Conservation (phyloP, 495 filamentous ascomycete species). For the Thozetella sp. region DNA sequence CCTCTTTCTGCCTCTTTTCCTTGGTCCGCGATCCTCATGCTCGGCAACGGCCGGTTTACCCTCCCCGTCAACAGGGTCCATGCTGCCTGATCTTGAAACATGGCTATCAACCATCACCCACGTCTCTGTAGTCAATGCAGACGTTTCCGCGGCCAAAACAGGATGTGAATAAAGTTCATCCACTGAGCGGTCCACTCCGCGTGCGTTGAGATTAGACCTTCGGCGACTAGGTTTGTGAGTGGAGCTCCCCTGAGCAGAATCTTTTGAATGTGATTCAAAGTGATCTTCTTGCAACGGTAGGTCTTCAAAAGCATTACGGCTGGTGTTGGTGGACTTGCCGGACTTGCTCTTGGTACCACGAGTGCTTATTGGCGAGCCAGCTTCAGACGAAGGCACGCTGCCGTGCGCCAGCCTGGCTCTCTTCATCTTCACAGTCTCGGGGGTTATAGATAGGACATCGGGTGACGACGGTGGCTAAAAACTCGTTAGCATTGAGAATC, state of each 20-base stretch:
- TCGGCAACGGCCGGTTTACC: not conserved
- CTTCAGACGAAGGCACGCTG: not conserved
- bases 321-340: not conserved
- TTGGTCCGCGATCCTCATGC: not conserved
- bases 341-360: not conserved
- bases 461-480: not conserved
- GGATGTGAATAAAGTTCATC: not conserved
- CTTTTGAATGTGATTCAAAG: no score
- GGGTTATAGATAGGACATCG: not conserved
- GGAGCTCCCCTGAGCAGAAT: no score
- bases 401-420: not conserved
- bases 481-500: not conserved
- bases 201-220: not conserved
- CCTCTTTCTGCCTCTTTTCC: not conserved
- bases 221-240: no score
- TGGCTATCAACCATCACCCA: not conserved
- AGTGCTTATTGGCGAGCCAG: no score
- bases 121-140: not conserved
- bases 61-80: not conserved
- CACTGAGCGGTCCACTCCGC: not conserved
- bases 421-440: not conserved
- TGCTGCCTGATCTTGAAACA: not conserved
- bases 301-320: not conserved
- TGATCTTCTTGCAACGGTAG: not conserved
- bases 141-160: not conserved